These are phyloP conservation scores for Xylariaceae sp. DNA, from an alignment of 2,329 filamentous ascomycete species.

Conservation along the genomic window DNA sequence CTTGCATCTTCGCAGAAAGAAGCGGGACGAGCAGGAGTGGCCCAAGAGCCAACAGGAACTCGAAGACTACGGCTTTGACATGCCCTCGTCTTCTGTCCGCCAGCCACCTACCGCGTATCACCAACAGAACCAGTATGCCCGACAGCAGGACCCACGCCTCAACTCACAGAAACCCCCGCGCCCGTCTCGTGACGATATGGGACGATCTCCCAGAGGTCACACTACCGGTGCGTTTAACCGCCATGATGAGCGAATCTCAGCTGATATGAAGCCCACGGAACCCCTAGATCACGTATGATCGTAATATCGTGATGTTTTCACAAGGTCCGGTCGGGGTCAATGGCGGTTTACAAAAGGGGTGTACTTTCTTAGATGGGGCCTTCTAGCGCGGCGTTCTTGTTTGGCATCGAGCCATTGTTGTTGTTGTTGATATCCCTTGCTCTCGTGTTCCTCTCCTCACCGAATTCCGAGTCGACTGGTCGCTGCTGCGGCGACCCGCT, in stretches of 20 bases:
- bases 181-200: slow-evolving; percentile 15
- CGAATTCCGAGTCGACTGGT: background rate
- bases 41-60: slow-evolving; percentile 31
- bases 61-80: slow-evolving; percentile 29
- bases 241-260: slow-evolving; percentile 17
- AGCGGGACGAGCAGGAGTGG: slow-evolving; percentile 27
- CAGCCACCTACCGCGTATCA: slow-evolving; percentile 4
- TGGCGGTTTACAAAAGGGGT: background rate
- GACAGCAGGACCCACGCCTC: background rate
- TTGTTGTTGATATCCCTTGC: slow-evolving; percentile 6
- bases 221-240: slow-evolving; percentile 19
- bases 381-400: slow-evolving; percentile 16
- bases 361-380: background rate
- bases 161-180: slow-evolving; percentile 5
- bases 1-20: slow-evolving; percentile 27
- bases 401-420: slow-evolving; percentile 5
- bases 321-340: background rate
- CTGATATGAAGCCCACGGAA: slow-evolving; percentile 20
- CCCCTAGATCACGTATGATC: slow-evolving; percentile 18
- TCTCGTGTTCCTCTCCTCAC: background rate
- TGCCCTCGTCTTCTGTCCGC: slow-evolving; percentile 11
- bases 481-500: background rate
- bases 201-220: slow-evolving; percentile 15
- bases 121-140: background rate
- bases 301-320: background rate